A percentile compares a stretch with the other conserved stretches of the same genome.
Conservation (phyloP, 306 rosid genomes). For the Aeschynomene evenia region DNA sequence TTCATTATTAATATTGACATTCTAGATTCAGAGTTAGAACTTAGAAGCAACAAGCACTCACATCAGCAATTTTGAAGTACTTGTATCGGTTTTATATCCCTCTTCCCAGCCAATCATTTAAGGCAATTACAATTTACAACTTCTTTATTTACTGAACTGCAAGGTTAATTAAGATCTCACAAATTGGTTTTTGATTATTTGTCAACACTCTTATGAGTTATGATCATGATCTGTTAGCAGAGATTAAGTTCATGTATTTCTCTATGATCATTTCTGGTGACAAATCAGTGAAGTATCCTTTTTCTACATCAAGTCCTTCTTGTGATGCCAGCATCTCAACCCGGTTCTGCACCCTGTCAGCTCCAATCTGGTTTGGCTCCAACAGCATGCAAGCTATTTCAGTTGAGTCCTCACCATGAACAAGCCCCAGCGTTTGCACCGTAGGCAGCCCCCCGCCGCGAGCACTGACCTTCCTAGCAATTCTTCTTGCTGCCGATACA, state of each 20-base stretch:
- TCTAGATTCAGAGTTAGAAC: conserved; percentile 26
- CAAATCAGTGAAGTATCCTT: conserved; percentile 74
- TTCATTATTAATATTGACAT: background rate
- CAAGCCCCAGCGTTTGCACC: conserved; percentile 61
- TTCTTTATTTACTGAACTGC: conserved; percentile 14
- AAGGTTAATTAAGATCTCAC: background rate
- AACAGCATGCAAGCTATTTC: conserved; percentile 81
- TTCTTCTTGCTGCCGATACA: conserved; percentile 46
- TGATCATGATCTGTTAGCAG: conserved; percentile 34
- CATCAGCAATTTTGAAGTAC: conserved; percentile 30
- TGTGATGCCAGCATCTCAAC: conserved; percentile 68
- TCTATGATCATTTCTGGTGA: conserved; percentile 71
- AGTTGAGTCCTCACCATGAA: conserved; percentile 60
- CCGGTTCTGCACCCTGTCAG: conserved; percentile 64
- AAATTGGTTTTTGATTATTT: background rate
- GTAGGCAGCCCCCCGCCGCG: conserved; percentile 90
- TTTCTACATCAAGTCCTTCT: conserved; percentile 78
- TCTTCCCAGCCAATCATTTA: background rate
- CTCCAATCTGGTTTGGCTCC: conserved; percentile 79
- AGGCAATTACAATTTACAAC: conserved; percentile 20
- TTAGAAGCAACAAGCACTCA: conserved; percentile 36
- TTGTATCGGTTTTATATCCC: conserved; percentile 23
- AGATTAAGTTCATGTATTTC: conserved; percentile 47
- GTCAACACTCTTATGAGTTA: background rate
- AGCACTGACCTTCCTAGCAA: conserved; percentile 76